Base-by-base conservation (phyloP, 2,329 filamentous ascomycete genomes). In the Rhinocladiella similis region DNA sequence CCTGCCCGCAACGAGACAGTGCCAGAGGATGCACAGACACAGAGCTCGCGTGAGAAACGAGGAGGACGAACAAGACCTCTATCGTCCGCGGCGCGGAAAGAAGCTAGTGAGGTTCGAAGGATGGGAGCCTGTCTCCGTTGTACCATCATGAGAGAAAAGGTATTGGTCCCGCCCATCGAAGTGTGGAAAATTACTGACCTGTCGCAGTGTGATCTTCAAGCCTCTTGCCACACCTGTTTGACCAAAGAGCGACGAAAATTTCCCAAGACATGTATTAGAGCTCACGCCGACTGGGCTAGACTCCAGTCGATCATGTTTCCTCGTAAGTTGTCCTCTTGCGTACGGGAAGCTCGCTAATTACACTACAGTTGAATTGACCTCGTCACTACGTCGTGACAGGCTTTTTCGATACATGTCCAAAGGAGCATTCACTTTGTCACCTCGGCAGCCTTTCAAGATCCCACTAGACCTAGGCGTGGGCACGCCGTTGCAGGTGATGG, bases 101-200 rank as follows among this genome's bases (percentile, higher is more conserved):
- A 56, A 16, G 58, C 61, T 4, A 57, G 54, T 29, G 56, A 59
- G 5, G 61, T 63, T 9, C 58, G 61, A 33, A 53, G 50, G 18
- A 47, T 48, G 5, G 56, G 61, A 33, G 61, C 61, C 38, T 63
- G 61, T 29, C 59, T 63, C 19, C 61, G 61, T 10, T 63, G 61
- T 39, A 47, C 39, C 9, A 56, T 59, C 39, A 63, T 61, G 56
- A 63, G 50, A 42, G 61, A 63, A 49, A 63, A 58, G 50, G 60
- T 59, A 16, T 13, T 36, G 20, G 14, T 19, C n/a, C n/a, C n/a
- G 20, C 16, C 16, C 22, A 66, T 65, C 1, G 64, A 63, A 63
- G 50, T 65, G 65, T 39, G 0, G 61, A 64, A 1, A 63, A 59
- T 38, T 68, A 63, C 13, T 38, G 25, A 19, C 19, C 45, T 10